A percentile compares a stretch with the other conserved stretches of the same genome.
phyloP scores from a whole-genome alignment of 148 eudicot genomes.

The Drosera capensis region DNA sequence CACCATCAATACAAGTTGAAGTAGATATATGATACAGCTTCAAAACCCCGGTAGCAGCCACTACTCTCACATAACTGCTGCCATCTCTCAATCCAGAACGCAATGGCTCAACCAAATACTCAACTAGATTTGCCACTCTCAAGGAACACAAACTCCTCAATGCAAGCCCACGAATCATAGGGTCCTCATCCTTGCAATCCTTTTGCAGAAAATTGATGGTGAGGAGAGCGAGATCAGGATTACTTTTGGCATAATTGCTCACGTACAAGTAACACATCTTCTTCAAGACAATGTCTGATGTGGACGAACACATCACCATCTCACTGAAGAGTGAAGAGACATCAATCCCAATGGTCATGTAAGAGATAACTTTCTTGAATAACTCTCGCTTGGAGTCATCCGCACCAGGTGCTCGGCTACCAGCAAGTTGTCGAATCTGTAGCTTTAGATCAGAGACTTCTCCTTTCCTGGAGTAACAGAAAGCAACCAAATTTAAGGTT shows the following conservation, averaged over 20 bases:
- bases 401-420: conserved; percentile 78
- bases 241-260: conserved; percentile 78
- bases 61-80: conserved; percentile 75
- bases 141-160: conserved; percentile 88
- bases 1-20: conserved; percentile 75
- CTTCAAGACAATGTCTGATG: conserved; percentile 88
- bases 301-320: conserved; percentile 99
- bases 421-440: conserved; percentile 89
- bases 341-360: conserved; percentile 92
- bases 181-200: conserved; percentile 95
- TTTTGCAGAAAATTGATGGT: conserved; percentile 92
- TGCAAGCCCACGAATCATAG: conserved; percentile 95
- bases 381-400: conserved; percentile 82
- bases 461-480: conserved; percentile 46
- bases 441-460: conserved; percentile 84
- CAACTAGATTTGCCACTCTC: conserved; percentile 86
- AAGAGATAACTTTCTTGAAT: conserved; percentile 96
- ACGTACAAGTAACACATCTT: conserved; percentile 98
- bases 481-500: too few species aligned
- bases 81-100: conserved; percentile 79
- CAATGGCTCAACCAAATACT: conserved; percentile 89
- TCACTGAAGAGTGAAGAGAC: conserved; percentile 88
- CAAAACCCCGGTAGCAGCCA: conserved; percentile 77
- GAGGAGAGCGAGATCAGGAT: conserved; percentile 88
- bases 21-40: conserved; percentile 91